phyloP scores from a whole-genome alignment of 1,284 basidiomycete genomes.

The Rhizoctonia solani region DNA sequence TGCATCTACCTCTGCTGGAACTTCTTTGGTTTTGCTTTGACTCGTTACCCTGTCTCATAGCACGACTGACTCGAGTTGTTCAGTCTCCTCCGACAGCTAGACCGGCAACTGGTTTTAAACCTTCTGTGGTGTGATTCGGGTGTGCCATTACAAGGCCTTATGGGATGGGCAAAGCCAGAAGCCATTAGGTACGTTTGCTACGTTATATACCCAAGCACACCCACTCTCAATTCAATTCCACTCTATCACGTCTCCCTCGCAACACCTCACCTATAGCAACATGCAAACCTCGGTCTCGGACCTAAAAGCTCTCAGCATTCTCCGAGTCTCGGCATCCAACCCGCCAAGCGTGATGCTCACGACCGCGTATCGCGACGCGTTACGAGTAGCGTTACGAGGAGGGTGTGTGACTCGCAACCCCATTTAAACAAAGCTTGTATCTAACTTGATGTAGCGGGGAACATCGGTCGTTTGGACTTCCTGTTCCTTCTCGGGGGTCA shows the following conservation, averaged over 20 bases:
- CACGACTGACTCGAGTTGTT: no score
- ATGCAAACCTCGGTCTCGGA: constrained; percentile 70
- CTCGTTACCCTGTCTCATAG: no score
- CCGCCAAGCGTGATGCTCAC: constrained; percentile 69
- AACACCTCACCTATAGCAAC: constrained; percentile 35
- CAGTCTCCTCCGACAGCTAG: constrained; percentile 83
- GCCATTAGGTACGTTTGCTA: constrained; percentile 62
- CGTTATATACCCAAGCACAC: not conserved
- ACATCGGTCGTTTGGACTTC: constrained; percentile 90
- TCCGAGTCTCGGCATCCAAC: constrained; percentile 64
- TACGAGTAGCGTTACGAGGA: constrained; percentile 89
- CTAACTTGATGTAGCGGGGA: constrained; percentile 71
- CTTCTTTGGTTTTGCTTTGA: no score
- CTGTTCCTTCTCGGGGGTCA: constrained; percentile 62
- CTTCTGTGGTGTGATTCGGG: constrained; percentile 88
- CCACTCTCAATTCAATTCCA: not conserved
- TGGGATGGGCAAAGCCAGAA: constrained; percentile 77
- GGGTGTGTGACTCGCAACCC: constrained; percentile 60
- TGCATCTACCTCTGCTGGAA: no score
- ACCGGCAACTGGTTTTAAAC: constrained; percentile 90
- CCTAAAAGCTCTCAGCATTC: constrained; percentile 74
- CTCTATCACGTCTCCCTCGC: no score
- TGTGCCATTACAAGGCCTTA: constrained; percentile 70
- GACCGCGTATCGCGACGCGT: constrained; percentile 74
- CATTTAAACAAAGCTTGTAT: not conserved